A percentile compares a stretch with the other conserved stretches of the same genome.
phyloP scores from a whole-genome alignment of 2,329 filamentous ascomycete genomes.

The Cercospora citrullina region DNA sequence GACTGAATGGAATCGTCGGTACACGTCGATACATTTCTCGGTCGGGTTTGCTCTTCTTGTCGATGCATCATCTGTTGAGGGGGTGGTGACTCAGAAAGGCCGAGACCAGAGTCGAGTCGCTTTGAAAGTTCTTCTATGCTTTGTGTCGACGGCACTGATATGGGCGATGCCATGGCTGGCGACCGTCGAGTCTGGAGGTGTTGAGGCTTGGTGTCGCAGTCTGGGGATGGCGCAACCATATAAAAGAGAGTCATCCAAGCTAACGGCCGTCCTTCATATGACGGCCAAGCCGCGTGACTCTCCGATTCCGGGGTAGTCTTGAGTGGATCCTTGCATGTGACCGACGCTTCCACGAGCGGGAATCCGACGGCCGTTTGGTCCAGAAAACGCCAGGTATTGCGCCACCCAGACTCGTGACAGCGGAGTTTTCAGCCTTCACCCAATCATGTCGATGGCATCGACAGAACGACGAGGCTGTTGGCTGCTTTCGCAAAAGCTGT shows the following conservation, averaged over 20 bases:
- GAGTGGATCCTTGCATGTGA: conserved; percentile 7
- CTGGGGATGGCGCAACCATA: conserved; percentile 1
- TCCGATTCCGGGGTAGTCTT: neutral
- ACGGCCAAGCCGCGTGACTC: conserved; percentile 5
- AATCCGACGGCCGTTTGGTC: neutral
- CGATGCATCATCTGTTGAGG: neutral
- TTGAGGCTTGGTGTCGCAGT: neutral
- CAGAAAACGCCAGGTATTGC: conserved; percentile 1
- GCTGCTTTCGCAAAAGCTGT: conserved; percentile 28
- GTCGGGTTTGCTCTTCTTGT: neutral
- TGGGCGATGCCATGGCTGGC: neutral
- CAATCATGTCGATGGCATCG: conserved; percentile 31
- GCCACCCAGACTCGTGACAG: neutral
- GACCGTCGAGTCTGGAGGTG: neutral
- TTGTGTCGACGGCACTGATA: neutral
- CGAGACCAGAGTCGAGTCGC: conserved; percentile 10
- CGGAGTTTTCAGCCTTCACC: conserved; percentile 19
- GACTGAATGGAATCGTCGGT: conserved; percentile 14
- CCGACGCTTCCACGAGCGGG: neutral
- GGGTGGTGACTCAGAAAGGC: conserved; percentile 11
- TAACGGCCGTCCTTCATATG: neutral
- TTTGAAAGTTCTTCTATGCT: neutral
- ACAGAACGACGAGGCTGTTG: conserved; percentile 18
- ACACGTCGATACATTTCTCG: conserved; percentile 8
- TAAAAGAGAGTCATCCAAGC: conserved; percentile 6